Evolutionary conservation across 305 asterid genomes (phyloP).

Genomic region (Caryopteris hybrid): DNA sequence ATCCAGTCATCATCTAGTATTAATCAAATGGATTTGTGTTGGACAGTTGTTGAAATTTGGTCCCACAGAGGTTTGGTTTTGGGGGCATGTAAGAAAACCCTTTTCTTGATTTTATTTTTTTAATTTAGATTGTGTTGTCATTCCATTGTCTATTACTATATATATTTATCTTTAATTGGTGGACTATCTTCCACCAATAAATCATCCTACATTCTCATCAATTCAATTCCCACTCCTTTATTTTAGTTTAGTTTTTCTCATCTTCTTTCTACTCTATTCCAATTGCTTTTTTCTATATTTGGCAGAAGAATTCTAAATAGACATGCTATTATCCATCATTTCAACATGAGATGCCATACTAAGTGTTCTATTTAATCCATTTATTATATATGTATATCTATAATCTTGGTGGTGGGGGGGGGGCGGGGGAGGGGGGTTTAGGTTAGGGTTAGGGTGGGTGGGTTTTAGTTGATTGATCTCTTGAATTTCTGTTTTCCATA

Average conservation of each 20-base stretch:
- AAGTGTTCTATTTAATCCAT: not conserved
- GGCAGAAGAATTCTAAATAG: conserved; percentile 47
- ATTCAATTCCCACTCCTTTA: conserved; percentile 48
- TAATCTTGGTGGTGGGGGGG: too few species aligned
- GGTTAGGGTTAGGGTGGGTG: conserved; percentile 35
- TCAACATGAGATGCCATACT: not conserved
- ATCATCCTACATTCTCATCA: conserved; percentile 34
- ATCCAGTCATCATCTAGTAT: conserved; percentile 44
- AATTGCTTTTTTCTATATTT: conserved; percentile 18
- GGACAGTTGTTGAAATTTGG: conserved; percentile 61
- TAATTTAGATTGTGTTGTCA: conserved; percentile 43
- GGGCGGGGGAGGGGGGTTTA: too few species aligned
- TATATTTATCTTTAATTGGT: conserved; percentile 28
- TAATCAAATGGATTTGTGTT: conserved; percentile 42
- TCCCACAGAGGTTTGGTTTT: conserved; percentile 49
- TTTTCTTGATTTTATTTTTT: not conserved
- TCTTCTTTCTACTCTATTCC: too few species aligned
- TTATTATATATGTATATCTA: not conserved
- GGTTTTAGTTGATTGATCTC: conserved; percentile 26
- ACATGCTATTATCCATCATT: conserved; percentile 34
- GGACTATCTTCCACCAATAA: conserved; percentile 54
- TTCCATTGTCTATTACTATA: conserved; percentile 46
- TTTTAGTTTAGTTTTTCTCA: not conserved
- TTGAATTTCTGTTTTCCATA: conserved; percentile 18
- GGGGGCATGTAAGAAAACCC: conserved; percentile 44